Base-by-base conservation (phyloP, 352 stramenopile species). In the Thraustochytrium sp. region DNA sequence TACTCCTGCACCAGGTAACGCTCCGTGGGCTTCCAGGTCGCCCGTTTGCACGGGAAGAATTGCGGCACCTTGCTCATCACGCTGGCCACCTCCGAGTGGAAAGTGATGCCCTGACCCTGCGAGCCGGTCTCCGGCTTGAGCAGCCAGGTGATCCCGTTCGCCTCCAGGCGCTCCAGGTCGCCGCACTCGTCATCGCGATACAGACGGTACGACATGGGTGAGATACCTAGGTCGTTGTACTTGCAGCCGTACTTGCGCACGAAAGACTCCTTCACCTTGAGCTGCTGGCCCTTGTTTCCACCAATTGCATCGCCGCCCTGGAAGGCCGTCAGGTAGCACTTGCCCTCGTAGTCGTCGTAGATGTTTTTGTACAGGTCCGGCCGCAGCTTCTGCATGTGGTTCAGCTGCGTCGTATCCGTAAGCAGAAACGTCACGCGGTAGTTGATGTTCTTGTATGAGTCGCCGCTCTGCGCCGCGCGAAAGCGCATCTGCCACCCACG, bases 361-460 rank as follows among this genome's bases (percentile, higher is more conserved):
- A 84, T 84, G 37, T 84, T 84, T 34, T 84, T 75, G 56, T 84
- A 84, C 3, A 84, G 49, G 31, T 84, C 75, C 9, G 75, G 75
- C 36, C 75, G 55, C 13, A 76, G 18, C 61, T 84, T 84, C 44
- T 84, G 54, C 75, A 84, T 84, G 49, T 76, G 55, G 13, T 73
- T 84, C 8, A 84, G 61, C 55, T 84, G 75, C 13, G 75, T 84
- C 38, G 75, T 84, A 63, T 84, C 75, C n/a, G 75, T 84, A 13
- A 84, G 23, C 1, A 84, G 59, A 44, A 84, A 84, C 16, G 75
- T 84, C 1, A 84, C 75, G 21, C 75, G 55, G 59, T 84, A 84
- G 75, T 84, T 84, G 75, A 84, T 84, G 36, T 23, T 83, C 49
- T 84, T 84, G 38, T 76, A 84, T 2, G 75, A 84, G 49, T 84